phyloP scores from a whole-genome alignment of 495 filamentous ascomycete genomes.

The Apiosordaria backusii region DNA sequence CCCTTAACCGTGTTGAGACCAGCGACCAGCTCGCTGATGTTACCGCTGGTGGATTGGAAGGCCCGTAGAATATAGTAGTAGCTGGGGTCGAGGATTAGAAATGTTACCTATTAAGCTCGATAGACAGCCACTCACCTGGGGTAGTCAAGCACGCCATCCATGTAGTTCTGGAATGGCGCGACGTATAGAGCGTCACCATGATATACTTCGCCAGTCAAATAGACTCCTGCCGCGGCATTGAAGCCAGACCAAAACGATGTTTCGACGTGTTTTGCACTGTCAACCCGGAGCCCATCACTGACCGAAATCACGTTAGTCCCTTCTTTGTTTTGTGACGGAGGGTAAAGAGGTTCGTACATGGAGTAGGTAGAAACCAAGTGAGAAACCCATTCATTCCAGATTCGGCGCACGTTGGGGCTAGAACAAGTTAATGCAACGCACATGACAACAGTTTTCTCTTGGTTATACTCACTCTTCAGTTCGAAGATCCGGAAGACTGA shows the following conservation, averaged over 20 bases:
- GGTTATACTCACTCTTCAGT: conserved; percentile 47
- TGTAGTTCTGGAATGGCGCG: conserved; percentile 60
- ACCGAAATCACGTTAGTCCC: not conserved
- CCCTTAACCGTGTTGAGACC: conserved; percentile 55
- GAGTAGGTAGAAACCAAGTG: conserved; percentile 63
- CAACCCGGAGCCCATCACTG: conserved; percentile 70
- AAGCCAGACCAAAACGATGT: conserved; percentile 67
- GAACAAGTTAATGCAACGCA: not conserved
- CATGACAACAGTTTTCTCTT: not conserved
- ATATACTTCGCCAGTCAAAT: conserved; percentile 66
- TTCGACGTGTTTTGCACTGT: conserved; percentile 70
- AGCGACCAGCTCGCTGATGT: conserved; percentile 56
- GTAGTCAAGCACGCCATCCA: conserved; percentile 69
- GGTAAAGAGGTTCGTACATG: conserved; percentile 37
- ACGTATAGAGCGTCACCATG: conserved; percentile 59
- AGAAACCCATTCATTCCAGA: conserved; percentile 64
- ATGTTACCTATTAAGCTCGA: not conserved
- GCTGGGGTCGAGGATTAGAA: conserved; percentile 14
- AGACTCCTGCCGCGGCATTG: conserved; percentile 62
- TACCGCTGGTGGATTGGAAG: conserved; percentile 58
- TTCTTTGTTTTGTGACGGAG: not conserved
- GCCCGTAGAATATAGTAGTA: conserved; percentile 60
- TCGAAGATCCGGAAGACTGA: conserved; percentile 66
- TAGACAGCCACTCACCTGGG: conserved; percentile 44
- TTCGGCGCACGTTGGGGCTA: conserved; percentile 46